Conservation (phyloP, 352 stramenopile genomes). For the Pseudoperonospora humuli region DNA sequence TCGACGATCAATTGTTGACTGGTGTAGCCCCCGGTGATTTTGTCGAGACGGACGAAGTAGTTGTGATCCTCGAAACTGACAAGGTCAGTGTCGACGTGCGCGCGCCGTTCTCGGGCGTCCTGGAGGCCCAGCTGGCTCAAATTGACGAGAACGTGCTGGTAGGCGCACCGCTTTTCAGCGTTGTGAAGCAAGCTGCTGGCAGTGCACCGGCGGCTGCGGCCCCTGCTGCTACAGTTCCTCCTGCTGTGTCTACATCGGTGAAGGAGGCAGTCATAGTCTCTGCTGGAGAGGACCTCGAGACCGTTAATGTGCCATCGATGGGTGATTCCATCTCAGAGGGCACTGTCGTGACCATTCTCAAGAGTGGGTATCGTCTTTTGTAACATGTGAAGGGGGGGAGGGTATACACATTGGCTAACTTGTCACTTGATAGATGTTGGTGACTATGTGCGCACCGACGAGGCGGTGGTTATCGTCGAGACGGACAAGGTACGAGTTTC, state of each 20-base stretch:
- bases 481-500: slow-evolving; percentile 93
- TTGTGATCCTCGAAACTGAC: slow-evolving; percentile 97
- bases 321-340: slow-evolving; percentile 97
- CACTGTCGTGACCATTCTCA: slow-evolving; percentile 90
- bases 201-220: slow-evolving; percentile 14
- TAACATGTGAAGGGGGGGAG: neutral
- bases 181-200: slow-evolving; percentile 34
- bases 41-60: slow-evolving; percentile 93
- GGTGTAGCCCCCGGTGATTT: slow-evolving; percentile 83
- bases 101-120: slow-evolving; percentile 83
- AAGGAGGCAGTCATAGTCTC: slow-evolving; percentile 11
- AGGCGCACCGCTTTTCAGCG: slow-evolving; percentile 86
- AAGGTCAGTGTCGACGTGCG: slow-evolving; percentile 95
- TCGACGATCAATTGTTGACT: slow-evolving; percentile 1
- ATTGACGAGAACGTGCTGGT: slow-evolving; percentile 96
- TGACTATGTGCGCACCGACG: slow-evolving; percentile 92
- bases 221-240: slow-evolving; percentile 4
- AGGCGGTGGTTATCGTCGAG: slow-evolving; percentile 96
- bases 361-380: slow-evolving; percentile 36
- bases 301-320: slow-evolving; percentile 84
- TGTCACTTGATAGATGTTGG: slow-evolving; percentile 63
- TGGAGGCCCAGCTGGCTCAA: slow-evolving; percentile 89
- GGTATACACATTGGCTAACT: neutral
- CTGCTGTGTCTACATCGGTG: slow-evolving; percentile 8
- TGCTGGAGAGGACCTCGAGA: slow-evolving; percentile 42